Conservation (phyloP, 2,329 filamentous ascomycete species). For the Curvularia spicifera region DNA sequence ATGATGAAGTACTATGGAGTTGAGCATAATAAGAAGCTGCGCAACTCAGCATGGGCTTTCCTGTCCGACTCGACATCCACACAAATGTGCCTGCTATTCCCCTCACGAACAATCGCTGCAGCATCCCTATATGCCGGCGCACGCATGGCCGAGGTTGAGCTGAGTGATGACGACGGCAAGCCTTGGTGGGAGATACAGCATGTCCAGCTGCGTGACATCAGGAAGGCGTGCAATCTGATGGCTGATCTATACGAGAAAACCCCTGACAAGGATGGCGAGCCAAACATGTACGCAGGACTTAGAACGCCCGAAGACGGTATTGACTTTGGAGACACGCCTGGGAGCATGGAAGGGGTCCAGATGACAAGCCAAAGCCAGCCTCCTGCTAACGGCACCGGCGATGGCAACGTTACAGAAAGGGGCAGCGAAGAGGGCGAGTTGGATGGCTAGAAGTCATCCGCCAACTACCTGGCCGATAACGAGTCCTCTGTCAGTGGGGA, state of each 20-base stretch:
- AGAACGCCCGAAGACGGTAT: constrained; percentile 48
- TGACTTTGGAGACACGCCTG: constrained; percentile 42
- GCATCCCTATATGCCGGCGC: constrained; percentile 87
- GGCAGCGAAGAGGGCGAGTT: constrained; percentile 57
- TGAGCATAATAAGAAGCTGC: constrained; percentile 78
- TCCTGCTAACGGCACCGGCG: constrained; percentile 26
- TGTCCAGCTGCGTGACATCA: constrained; percentile 73
- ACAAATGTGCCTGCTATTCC: constrained; percentile 80
- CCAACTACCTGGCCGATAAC: background rate
- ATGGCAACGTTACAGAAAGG: constrained; percentile 33
- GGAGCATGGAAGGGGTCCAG: constrained; percentile 36
- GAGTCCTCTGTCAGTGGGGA: background rate
- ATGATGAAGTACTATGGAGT: constrained; percentile 76
- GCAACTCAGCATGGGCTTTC: constrained; percentile 91
- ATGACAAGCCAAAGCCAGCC: constrained; percentile 30
- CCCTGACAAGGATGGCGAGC: constrained; percentile 50
- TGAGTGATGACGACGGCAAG: constrained; percentile 73
- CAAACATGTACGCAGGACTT: constrained; percentile 56
- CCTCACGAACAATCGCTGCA: constrained; percentile 80
- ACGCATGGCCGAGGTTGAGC: constrained; percentile 72
- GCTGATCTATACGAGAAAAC: constrained; percentile 59
- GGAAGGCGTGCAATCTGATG: constrained; percentile 77
- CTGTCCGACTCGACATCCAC: constrained; percentile 90
- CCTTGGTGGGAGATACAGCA: constrained; percentile 87
- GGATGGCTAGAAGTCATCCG: constrained; percentile 47